These are phyloP conservation scores for Musa acuminata DNA, from an alignment of 176 grass and related monocot species.

Conservation along the genomic window DNA sequence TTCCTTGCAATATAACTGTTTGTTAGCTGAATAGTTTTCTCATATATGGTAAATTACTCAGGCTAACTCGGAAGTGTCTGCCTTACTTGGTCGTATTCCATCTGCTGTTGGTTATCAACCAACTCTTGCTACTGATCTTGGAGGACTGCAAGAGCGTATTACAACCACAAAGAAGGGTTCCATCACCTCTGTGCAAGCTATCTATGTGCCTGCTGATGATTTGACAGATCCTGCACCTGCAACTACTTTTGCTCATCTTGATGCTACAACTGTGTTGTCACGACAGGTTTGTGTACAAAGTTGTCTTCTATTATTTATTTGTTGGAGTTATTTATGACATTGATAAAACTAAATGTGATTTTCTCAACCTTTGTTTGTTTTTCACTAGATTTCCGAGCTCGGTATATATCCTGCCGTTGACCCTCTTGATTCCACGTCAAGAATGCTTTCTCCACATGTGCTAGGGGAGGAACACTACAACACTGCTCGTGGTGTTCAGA, in stretches of 20 bases:
- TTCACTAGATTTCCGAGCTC: slow-evolving; percentile 23
- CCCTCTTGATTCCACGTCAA: slow-evolving; percentile 30
- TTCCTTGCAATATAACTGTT: not conserved
- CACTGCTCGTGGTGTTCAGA: slow-evolving; percentile 26
- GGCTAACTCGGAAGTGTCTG: slow-evolving; percentile 28
- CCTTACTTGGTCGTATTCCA: slow-evolving; percentile 24
- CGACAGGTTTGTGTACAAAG: not conserved
- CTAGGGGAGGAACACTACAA: slow-evolving; percentile 28
- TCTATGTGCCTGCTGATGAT: slow-evolving; percentile 30
- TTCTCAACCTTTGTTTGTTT: not conserved
- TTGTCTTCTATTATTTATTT: not conserved
- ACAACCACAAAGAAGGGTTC: slow-evolving; percentile 25
- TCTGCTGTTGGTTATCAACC: slow-evolving; percentile 31
- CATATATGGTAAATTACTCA: not conserved
- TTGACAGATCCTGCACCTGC: slow-evolving; percentile 29
- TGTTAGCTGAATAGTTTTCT: not conserved
- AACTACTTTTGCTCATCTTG: slow-evolving; percentile 30
- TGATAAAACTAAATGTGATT: not conserved
- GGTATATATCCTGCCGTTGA: slow-evolving; percentile 32
- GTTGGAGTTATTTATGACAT: not conserved
- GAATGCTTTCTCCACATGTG: slow-evolving; percentile 29
- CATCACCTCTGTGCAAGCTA: slow-evolving; percentile 29
- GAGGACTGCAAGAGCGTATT: slow-evolving; percentile 27
- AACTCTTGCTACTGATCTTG: slow-evolving; percentile 21
- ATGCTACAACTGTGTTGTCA: slow-evolving; percentile 20